Conservation (phyloP, 2,329 filamentous ascomycete genomes). For the Ophiostoma himal-ulmi region DNA sequence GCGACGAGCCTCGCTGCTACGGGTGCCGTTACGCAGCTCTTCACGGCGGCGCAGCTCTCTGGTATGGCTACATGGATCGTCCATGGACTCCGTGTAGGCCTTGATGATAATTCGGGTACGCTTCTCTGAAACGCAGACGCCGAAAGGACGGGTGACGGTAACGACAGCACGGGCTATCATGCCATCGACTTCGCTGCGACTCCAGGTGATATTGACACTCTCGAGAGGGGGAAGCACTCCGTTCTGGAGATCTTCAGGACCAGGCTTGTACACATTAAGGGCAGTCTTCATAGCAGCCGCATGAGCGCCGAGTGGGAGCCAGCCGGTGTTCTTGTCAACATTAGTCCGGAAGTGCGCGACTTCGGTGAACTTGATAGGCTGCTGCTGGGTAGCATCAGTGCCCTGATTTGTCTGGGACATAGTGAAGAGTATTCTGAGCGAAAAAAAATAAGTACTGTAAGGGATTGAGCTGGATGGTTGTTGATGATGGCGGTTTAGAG, state of each 20-base stretch:
- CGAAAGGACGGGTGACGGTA: background rate
- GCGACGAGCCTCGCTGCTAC: too few species aligned
- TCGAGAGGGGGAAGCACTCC: background rate
- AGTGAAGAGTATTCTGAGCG: too few species aligned
- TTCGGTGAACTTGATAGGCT: background rate
- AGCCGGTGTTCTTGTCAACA: background rate
- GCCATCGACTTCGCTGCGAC: background rate
- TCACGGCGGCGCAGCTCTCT: too few species aligned
- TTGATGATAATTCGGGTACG: background rate
- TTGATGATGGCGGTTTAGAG: too few species aligned
- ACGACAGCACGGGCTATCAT: background rate
- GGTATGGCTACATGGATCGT: too few species aligned
- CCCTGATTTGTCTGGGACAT: too few species aligned
- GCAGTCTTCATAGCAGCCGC: background rate
- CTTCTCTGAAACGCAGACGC: background rate
- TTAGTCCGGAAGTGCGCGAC: background rate
- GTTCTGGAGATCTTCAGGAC: background rate
- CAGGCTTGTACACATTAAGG: background rate
- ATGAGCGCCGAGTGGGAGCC: background rate
- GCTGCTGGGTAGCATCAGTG: background rate
- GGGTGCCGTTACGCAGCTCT: too few species aligned
- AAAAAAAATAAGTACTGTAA: too few species aligned
- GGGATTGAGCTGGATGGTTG: too few species aligned
- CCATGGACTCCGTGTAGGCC: background rate
- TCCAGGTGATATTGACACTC: background rate